Conservation (phyloP, 2,329 filamentous ascomycete species). For the Xylaria sp. region DNA sequence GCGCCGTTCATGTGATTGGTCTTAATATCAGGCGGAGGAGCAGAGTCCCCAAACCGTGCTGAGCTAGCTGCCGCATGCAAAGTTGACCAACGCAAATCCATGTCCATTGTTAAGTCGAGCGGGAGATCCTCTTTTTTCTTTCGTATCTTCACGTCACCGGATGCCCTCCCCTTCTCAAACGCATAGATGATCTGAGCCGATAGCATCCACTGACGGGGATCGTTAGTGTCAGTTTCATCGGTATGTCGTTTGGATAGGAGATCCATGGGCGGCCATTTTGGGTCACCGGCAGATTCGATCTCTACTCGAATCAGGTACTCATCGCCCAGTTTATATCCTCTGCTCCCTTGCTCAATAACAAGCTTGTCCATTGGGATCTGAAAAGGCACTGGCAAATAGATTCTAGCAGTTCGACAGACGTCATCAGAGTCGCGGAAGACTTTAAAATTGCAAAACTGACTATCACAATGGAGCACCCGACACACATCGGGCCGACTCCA, state of each 20-base stretch:
- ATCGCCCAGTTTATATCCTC: conserved; percentile 60
- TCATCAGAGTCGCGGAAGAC: conserved; percentile 61
- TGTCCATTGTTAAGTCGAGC: conserved; percentile 47
- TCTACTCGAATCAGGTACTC: conserved; percentile 64
- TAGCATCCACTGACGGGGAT: conserved; percentile 47
- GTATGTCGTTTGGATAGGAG: conserved; percentile 48
- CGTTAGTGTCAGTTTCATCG: conserved; percentile 43
- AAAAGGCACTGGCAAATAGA: conserved; percentile 63
- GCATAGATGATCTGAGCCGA: conserved; percentile 46
- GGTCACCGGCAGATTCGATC: conserved; percentile 62
- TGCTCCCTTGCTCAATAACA: conserved; percentile 60
- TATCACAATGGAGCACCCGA: conserved; percentile 64
- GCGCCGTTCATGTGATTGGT: conserved; percentile 54
- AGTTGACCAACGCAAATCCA: conserved; percentile 51
- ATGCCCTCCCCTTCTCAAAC: conserved; percentile 48
- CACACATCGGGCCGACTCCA: conserved; percentile 50
- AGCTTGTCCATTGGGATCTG: conserved; percentile 64
- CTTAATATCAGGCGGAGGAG: conserved; percentile 59
- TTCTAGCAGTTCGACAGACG: conserved; percentile 59
- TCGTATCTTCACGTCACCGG: conserved; percentile 45
- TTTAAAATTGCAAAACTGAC: conserved; percentile 64
- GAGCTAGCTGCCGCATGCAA: conserved; percentile 41
- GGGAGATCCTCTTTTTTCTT: conserved; percentile 43
- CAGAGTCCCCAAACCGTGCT: conserved; percentile 51
- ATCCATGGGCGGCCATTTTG: conserved; percentile 65